These are phyloP conservation scores for Apodospora peruviana DNA, from an alignment of 495 filamentous ascomycete species.

Conservation along the genomic window DNA sequence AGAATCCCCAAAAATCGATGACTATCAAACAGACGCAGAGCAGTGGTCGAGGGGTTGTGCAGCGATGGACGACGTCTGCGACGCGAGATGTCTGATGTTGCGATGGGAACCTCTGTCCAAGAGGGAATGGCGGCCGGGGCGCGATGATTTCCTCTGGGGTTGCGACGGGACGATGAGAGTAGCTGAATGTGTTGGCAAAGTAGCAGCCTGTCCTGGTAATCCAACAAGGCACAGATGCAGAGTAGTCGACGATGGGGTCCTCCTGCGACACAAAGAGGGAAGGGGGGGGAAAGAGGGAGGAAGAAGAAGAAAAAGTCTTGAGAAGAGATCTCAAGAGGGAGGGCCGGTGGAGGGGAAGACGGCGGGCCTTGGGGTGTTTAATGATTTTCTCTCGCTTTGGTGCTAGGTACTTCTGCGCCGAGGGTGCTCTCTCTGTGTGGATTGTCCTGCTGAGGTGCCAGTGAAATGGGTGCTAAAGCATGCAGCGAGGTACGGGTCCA, in stretches of 20 bases:
- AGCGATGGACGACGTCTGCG: constrained; percentile 25
- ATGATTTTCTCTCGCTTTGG: constrained; percentile 25
- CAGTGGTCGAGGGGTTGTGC: constrained; percentile 14
- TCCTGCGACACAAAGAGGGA: constrained; percentile 26
- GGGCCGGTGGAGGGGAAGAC: constrained; percentile 15
- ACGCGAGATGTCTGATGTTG: constrained; percentile 27
- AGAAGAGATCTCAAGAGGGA: constrained; percentile 28
- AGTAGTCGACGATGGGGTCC: constrained; percentile 14
- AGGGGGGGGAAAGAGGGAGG: constrained; percentile 21
- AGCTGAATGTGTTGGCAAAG: constrained; percentile 1
- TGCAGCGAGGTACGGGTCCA: constrained; percentile 12
- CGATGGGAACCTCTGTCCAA: constrained; percentile 7
- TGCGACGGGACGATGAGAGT: constrained; percentile 6
- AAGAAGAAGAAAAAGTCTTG: constrained; percentile 28
- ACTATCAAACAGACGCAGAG: constrained; percentile 23
- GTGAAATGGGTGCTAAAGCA: no score
- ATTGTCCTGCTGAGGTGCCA: no score
- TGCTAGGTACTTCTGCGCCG: constrained; percentile 9
- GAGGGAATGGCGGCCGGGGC: neutral
- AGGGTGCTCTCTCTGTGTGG: neutral
- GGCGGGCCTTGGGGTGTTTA: constrained; percentile 33
- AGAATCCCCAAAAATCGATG: constrained; percentile 28
- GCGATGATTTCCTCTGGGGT: constrained; percentile 27
- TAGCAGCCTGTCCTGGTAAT: neutral
- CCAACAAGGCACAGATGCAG: constrained; percentile 7